Conservation (phyloP, 2,329 filamentous ascomycete species). For the Aureobasidium lini region DNA sequence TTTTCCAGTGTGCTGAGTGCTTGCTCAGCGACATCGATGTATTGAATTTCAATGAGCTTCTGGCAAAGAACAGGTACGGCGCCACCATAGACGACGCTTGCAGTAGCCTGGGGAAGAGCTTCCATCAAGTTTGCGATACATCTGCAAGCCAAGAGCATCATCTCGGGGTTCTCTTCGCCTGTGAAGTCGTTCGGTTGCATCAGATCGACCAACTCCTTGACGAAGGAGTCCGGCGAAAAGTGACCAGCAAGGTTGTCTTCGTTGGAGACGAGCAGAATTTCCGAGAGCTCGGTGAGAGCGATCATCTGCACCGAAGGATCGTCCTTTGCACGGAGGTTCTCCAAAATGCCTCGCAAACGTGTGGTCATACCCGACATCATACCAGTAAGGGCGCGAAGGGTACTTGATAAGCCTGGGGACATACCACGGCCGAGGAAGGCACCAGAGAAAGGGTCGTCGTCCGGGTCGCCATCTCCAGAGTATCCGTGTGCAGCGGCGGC, state of each 20-base stretch:
- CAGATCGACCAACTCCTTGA: conserved; percentile 83
- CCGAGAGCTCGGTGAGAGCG: conserved; percentile 85
- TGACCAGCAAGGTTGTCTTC: conserved; percentile 94
- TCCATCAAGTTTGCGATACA: conserved; percentile 98
- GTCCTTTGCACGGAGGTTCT: conserved; percentile 67
- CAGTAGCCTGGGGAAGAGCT: conserved; percentile 82
- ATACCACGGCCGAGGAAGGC: conserved; percentile 58
- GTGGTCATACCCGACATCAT: conserved; percentile 83
- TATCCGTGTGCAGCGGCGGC: conserved; percentile 30
- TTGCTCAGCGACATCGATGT: conserved; percentile 95
- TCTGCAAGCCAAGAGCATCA: conserved; percentile 93
- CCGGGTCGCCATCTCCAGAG: conserved; percentile 50
- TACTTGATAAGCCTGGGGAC: conserved; percentile 62
- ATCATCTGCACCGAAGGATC: conserved; percentile 84
- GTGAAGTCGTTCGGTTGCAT: conserved; percentile 82
- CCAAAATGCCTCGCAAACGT: conserved; percentile 58
- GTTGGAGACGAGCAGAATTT: conserved; percentile 87
- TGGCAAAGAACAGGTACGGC: conserved; percentile 91
- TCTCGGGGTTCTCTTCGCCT: conserved; percentile 85
- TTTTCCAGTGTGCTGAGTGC: conserved; percentile 94
- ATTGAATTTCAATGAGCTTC: conserved; percentile 91
- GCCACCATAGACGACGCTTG: conserved; percentile 94
- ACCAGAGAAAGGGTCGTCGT: conserved; percentile 54
- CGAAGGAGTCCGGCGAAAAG: conserved; percentile 88
- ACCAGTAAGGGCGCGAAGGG: conserved; percentile 77